Percentiles rank a stretch among this genome's conserved stretches.
Conservation (phyloP, 2,329 filamentous ascomycete species). For the Aspergillus arachidicola region DNA sequence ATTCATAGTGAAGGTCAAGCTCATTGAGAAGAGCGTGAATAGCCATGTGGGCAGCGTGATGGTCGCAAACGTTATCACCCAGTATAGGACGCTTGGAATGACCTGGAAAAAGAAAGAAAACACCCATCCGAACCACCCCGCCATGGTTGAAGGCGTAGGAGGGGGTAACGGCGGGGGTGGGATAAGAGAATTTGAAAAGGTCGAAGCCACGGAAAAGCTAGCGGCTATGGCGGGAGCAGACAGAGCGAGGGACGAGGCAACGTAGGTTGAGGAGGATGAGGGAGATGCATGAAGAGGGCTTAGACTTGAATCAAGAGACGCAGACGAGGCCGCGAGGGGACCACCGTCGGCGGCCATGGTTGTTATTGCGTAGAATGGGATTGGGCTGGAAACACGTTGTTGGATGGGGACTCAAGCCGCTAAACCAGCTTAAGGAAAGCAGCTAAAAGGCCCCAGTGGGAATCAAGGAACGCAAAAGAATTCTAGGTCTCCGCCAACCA, state of each 20-base stretch:
- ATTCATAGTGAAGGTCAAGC: slow-evolving; percentile 97
- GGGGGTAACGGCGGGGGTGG: slow-evolving; percentile 32
- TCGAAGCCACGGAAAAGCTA: slow-evolving; percentile 19
- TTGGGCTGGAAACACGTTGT: slow-evolving; percentile 11
- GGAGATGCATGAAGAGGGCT: slow-evolving; percentile 17
- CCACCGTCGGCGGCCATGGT: slow-evolving; percentile 21
- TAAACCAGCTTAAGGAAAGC: slow-evolving; percentile 10
- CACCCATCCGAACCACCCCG: slow-evolving; percentile 51
- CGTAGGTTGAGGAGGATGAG: not conserved
- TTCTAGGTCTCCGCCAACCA: not conserved
- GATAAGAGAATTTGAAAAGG: slow-evolving; percentile 22
- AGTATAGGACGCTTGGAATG: slow-evolving; percentile 68
- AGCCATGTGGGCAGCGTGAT: slow-evolving; percentile 88
- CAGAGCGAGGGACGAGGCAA: slow-evolving; percentile 19
- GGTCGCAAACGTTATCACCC: slow-evolving; percentile 79
- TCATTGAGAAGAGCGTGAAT: slow-evolving; percentile 87
- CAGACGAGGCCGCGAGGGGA: slow-evolving; percentile 6
- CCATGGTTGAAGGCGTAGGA: slow-evolving; percentile 39
- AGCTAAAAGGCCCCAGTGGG: not conserved
- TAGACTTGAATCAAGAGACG: not conserved
- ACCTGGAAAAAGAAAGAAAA: slow-evolving; percentile 55
- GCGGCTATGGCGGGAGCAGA: slow-evolving; percentile 28
- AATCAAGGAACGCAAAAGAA: slow-evolving; percentile 1
- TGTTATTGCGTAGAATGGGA: slow-evolving; percentile 8
- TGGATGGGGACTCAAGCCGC: slow-evolving; percentile 6